Evolutionary conservation across 2,329 filamentous ascomycete genomes (phyloP).

Genomic region (Alternaria sp.): DNA sequence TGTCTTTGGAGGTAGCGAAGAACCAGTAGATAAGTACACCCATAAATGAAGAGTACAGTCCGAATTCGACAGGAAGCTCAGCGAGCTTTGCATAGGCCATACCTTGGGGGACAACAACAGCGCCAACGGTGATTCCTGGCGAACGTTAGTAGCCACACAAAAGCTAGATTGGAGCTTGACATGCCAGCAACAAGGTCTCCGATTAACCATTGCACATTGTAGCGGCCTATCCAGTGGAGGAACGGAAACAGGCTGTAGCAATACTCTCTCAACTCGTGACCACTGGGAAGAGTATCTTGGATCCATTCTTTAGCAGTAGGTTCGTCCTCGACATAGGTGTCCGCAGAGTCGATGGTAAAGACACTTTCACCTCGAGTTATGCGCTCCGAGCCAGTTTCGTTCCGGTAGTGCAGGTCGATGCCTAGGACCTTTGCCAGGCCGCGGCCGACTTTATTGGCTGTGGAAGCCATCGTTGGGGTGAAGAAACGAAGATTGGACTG

Average conservation of each 20-base stretch:
- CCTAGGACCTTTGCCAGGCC: slow-evolving; percentile 79
- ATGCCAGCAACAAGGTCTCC: slow-evolving; percentile 89
- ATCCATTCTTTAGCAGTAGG: slow-evolving; percentile 80
- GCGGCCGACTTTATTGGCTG: slow-evolving; percentile 69
- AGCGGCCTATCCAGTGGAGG: slow-evolving; percentile 83
- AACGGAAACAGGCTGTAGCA: slow-evolving; percentile 83
- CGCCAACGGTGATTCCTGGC: slow-evolving; percentile 72
- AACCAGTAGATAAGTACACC: slow-evolving; percentile 96
- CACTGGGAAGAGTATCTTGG: slow-evolving; percentile 67
- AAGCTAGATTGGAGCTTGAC: slow-evolving; percentile 33
- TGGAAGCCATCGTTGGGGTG: slow-evolving; percentile 37
- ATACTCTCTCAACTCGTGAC: slow-evolving; percentile 67
- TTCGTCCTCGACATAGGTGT: slow-evolving; percentile 82
- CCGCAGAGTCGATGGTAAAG: slow-evolving; percentile 74
- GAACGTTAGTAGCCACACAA: slow-evolving; percentile 19
- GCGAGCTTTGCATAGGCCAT: slow-evolving; percentile 95
- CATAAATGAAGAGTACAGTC: slow-evolving; percentile 96
- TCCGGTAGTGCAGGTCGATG: slow-evolving; percentile 78
- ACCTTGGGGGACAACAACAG: slow-evolving; percentile 87
- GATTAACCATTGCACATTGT: slow-evolving; percentile 87
- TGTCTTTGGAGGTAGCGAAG: slow-evolving; percentile 98
- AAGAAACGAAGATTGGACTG: slow-evolving; percentile 14
- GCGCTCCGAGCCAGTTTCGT: slow-evolving; percentile 66
- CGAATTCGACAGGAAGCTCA: slow-evolving; percentile 78
- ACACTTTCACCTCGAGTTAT: slow-evolving; percentile 81